Base-by-base conservation (phyloP, 306 rosid species). In the Cucumis melo region DNA sequence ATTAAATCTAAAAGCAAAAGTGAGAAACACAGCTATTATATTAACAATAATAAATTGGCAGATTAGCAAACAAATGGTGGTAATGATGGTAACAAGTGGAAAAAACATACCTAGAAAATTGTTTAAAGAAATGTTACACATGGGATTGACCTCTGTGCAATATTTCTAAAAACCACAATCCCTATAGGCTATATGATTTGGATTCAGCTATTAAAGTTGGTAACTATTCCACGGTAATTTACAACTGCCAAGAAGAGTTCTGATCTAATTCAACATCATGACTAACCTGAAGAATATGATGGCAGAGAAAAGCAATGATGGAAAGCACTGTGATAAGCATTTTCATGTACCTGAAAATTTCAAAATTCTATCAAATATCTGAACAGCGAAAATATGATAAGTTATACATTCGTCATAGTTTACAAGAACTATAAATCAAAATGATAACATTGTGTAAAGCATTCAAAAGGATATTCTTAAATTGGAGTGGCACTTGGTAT, bases 221-320 rank as follows among this genome's bases (percentile, higher is more conserved):
- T 64, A n/a, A 62, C 14, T 29, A 32, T 29, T 32, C 36, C 68
- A 64, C 7, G 34, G 53, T 42, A 41, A 21, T 20, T 44, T 0
- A 41, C 74, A 41, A 15, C 74, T 5, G 39, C 38, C n/a, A 73
- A 51, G 56, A 51, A 51, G 56, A 51, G n/a, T 6, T 51, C 56
- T n/a, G 8, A 51, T 51, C 56, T 5, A 51, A 6, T 51, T 51
- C 56, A 51, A 17, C 56, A 16, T 51, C 56, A 68, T 39, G 44
- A 79, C 87, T 83, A 78, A 91, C 98, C 86, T 21, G 91, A 87
- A 79, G 91, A 83, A 51, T 90, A 91, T n/a, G 91, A 82, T n/a
- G 91, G 88, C 82, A 86, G 80, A 72, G 90, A 87, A 87, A 88
- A 93, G 84, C 98, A 93, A 84, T 93, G 98, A 75, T 93, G 98